A percentile compares a stretch with the other conserved stretches of the same genome.
Evolutionary conservation across 2,329 filamentous ascomycete genomes (phyloP).

Genomic region (Fusarium sp.): DNA sequence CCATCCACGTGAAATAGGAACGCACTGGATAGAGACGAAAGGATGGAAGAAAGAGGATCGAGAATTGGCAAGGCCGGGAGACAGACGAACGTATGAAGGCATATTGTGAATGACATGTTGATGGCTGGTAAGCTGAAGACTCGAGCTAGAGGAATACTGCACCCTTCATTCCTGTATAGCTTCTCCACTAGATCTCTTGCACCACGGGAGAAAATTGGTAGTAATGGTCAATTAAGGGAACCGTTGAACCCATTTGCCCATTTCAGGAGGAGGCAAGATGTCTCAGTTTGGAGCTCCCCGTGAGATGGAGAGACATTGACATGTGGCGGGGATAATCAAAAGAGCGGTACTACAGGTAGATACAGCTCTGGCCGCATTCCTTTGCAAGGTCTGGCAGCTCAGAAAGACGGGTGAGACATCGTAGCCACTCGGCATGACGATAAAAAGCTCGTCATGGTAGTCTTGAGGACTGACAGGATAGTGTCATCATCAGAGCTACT

Average conservation of each 20-base stretch:
- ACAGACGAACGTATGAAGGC: slow-evolving; percentile 30
- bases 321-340: slow-evolving; percentile 34
- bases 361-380: slow-evolving; percentile 46
- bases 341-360: slow-evolving; percentile 29
- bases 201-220: slow-evolving; percentile 31
- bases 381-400: slow-evolving; percentile 32
- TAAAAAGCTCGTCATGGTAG: neutral
- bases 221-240: slow-evolving; percentile 23
- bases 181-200: slow-evolving; percentile 41
- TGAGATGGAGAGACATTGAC: slow-evolving; percentile 10
- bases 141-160: slow-evolving; percentile 44
- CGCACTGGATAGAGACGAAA: slow-evolving; percentile 24
- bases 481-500: slow-evolving; percentile 1
- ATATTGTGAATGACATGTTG: slow-evolving; percentile 43
- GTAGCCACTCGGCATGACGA: slow-evolving; percentile 24
- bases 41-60: slow-evolving; percentile 25
- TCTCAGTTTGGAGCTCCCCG: slow-evolving; percentile 41
- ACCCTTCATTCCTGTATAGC: slow-evolving; percentile 56
- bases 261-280: slow-evolving; percentile 51
- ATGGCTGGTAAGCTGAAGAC: slow-evolving; percentile 49
- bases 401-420: slow-evolving; percentile 42
- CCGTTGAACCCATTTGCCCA: slow-evolving; percentile 35
- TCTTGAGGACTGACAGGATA: slow-evolving; percentile 15
- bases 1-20: slow-evolving; percentile 35
- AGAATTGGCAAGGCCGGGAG: slow-evolving; percentile 26